These are phyloP conservation scores for Lentinula edodes DNA, from an alignment of 768 basidiomycete genomes.

Conservation along the genomic window DNA sequence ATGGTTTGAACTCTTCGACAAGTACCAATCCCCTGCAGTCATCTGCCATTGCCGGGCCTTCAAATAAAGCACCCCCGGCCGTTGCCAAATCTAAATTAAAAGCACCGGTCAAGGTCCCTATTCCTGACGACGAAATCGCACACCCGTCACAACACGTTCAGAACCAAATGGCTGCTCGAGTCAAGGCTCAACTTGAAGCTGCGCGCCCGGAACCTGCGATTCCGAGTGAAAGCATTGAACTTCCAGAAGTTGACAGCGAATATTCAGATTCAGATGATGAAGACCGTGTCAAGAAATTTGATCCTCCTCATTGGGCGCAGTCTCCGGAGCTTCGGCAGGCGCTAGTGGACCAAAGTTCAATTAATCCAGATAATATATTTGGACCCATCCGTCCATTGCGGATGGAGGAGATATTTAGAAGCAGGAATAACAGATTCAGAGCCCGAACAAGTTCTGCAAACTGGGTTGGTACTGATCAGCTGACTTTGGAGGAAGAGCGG, in stretches of 20 bases:
- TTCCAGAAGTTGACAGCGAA: slow-evolving; percentile 95
- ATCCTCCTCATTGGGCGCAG: slow-evolving; percentile 86
- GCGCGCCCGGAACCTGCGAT: slow-evolving; percentile 44
- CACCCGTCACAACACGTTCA: slow-evolving; percentile 63
- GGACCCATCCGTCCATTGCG: slow-evolving; percentile 78
- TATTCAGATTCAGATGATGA: slow-evolving; percentile 97
- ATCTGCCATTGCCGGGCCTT: slow-evolving; percentile 22
- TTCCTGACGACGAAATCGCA: slow-evolving; percentile 43
- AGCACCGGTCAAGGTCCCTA: slow-evolving; percentile 19
- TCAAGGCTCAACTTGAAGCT: slow-evolving; percentile 62
- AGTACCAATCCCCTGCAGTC: slow-evolving; percentile 35
- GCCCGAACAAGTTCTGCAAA: slow-evolving; percentile 92
- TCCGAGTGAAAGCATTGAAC: slow-evolving; percentile 77
- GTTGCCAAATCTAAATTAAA: slow-evolving; percentile 6
- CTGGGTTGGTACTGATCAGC: slow-evolving; percentile 88
- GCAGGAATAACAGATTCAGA: slow-evolving; percentile 73
- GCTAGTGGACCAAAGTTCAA: slow-evolving; percentile 74
- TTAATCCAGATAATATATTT: slow-evolving; percentile 90
- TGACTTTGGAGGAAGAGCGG: slow-evolving; percentile 78
- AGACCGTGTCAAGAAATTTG: slow-evolving; percentile 64
- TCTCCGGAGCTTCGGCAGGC: slow-evolving; percentile 81
- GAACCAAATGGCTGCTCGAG: slow-evolving; percentile 66
- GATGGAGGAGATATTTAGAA: slow-evolving; percentile 93
- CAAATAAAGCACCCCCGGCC: slow-evolving; percentile 2
- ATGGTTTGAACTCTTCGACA: slow-evolving; percentile 40